Evolutionary conservation across 176 grass and related monocot species (phyloP).

Genomic region (Triticum dicoccoides): DNA sequence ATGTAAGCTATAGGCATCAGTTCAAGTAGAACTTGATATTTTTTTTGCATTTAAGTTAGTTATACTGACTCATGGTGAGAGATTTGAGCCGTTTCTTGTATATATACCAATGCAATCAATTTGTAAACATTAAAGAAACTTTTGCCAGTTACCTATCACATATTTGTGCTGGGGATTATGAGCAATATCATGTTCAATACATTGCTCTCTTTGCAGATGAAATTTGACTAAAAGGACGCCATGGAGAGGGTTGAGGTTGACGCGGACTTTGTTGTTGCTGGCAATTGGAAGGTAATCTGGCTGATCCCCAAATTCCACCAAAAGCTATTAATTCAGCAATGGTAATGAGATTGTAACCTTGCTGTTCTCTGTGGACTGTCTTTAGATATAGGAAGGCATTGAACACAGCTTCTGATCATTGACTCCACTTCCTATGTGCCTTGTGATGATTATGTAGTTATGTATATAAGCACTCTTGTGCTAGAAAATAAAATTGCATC

Average conservation of each 20-base stretch:
- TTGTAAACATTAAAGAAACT: not conserved
- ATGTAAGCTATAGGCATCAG: not conserved
- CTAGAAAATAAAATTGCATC: not conserved
- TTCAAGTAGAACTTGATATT: not conserved
- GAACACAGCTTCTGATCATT: not conserved
- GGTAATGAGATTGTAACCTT: not conserved
- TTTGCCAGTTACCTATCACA: not conserved
- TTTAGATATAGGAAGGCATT: not conserved
- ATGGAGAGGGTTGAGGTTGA: constrained; percentile 63
- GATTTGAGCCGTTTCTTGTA: constrained; percentile 2
- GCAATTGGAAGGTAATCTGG: constrained; percentile 68
- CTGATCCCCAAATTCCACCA: not conserved
- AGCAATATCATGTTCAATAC: constrained; percentile 14
- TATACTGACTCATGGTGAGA: not conserved
- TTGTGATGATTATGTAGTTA: not conserved
- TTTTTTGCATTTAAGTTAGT: not conserved
- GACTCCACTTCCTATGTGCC: not conserved
- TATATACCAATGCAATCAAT: not conserved
- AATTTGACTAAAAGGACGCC: constrained; percentile 35
- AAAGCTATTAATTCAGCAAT: not conserved
- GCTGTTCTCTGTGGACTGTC: constrained; percentile 24
- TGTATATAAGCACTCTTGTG: not conserved
- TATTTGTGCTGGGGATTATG: not conserved
- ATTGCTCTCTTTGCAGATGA: constrained; percentile 45
- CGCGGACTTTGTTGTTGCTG: constrained; percentile 39